phyloP scores from a whole-genome alignment of 139 green algal genomes.

The Micromonas pusilla region DNA sequence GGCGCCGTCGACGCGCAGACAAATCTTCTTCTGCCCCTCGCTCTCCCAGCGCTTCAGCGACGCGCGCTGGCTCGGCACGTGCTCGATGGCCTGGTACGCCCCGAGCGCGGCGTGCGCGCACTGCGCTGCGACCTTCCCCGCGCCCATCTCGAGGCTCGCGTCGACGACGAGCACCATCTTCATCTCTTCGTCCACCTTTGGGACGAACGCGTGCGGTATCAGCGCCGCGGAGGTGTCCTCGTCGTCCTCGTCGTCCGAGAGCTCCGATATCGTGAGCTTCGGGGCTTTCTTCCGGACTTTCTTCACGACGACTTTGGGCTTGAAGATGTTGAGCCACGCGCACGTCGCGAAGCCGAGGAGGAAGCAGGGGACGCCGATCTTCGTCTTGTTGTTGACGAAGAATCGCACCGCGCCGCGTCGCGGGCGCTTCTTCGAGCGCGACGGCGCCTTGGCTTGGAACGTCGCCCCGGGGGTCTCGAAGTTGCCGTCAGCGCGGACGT shows the following conservation, averaged over 20 bases:
- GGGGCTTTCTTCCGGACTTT: not conserved
- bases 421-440: too few species aligned
- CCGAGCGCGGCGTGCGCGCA: slow-evolving; percentile 73
- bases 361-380: not conserved
- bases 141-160: slow-evolving; percentile 7
- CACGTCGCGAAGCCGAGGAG: not conserved
- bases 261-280: not conserved
- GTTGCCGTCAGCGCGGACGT: too few species aligned
- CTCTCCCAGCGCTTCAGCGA: slow-evolving; percentile 58
- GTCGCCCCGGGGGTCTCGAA: too few species aligned
- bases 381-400: not conserved
- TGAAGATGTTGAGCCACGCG: not conserved
- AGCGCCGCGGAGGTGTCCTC: too few species aligned
- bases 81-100: slow-evolving; percentile 42
- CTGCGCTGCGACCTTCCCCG: slow-evolving; percentile 53
- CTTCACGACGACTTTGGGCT: not conserved
- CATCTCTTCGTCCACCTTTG: not conserved
- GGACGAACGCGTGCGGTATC: too few species aligned
- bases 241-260: not conserved
- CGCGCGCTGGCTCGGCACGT: slow-evolving; percentile 24
- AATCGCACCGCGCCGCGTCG: too few species aligned
- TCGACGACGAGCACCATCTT: slow-evolving; percentile 21
- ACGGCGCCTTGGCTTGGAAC: too few species aligned
- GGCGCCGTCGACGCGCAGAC: slow-evolving; percentile 48
- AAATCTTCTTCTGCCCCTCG: slow-evolving; percentile 70